Evolutionary conservation across 1,284 basidiomycete species (phyloP), one percentile per base, ranked within the genome.

Genomic region (Fereydounia khargensis): DNA sequence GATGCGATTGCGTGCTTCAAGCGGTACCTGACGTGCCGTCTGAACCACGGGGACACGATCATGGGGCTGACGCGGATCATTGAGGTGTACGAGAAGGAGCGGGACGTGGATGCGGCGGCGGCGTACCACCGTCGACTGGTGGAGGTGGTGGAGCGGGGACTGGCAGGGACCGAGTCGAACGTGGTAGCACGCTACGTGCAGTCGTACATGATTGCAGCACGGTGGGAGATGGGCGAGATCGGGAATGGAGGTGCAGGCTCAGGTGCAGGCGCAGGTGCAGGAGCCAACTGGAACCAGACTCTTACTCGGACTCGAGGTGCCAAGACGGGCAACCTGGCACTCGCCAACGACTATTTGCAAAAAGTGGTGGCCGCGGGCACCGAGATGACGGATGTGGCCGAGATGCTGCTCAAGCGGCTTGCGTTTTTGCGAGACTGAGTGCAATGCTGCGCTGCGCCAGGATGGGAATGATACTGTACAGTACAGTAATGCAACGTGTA

Each of bases 191-290:
- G 66, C 3, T 73, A 59, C 35, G 70, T 56, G 4, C 46, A 53
- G 4, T 64, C 58, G 25, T 74, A 70, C 47, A 54, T 74, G 35
- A 59, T 71, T 17, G 68, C 70, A 16, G 70, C 71, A 4, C 56
- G 62, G 21, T 73, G 53, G 53, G 70, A 73, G 50, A 73, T 74
- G 71, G 70, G 71, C 24, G 69, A 72, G 36, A 57, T 73, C n/a
- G 65, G 61, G 6, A 47, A 42, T 23, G 33, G 39, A 18, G 39
- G 34, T 22, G 35, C 35, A 5, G 23, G 27, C 20, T n/a, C 38
- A 17, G 18, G 16, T 18, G 28, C 42, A 10, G 41, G 30, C 33
- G 36, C 45, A 9, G 40, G 33, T 5, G 33, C 23, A 3, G 16
- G 23, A 7, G n/a, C 8, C 22, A 35, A 18, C n/a, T 14, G 3